Conservation (phyloP, 2,329 filamentous ascomycete genomes). For the Nothophaeocryptopus gaeumannii region DNA sequence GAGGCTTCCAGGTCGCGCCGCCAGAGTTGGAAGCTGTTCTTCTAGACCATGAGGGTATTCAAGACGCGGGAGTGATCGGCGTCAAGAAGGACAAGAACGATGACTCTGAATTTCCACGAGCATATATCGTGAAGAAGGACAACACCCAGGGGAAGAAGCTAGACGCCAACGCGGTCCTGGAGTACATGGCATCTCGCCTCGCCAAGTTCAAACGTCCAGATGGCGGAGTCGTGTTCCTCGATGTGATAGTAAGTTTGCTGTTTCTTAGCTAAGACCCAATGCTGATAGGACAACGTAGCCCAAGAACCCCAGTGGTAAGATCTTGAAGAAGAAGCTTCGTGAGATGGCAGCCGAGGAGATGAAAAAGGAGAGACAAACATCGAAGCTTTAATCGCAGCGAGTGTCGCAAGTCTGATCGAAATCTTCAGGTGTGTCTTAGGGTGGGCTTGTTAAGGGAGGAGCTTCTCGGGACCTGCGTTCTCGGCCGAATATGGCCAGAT, state of each 20-base stretch:
- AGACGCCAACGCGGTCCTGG: constrained; percentile 51
- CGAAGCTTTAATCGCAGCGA: constrained; percentile 56
- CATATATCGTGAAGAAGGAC: constrained; percentile 58
- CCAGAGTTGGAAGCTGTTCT: constrained; percentile 79
- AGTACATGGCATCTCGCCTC: constrained; percentile 60
- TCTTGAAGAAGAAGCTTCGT: constrained; percentile 48
- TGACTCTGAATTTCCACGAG: constrained; percentile 63
- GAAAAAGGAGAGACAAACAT: constrained; percentile 61
- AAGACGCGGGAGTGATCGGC: constrained; percentile 76
- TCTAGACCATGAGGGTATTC: constrained; percentile 68
- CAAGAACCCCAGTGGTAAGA: constrained; percentile 63
- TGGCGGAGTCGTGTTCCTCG: constrained; percentile 57
- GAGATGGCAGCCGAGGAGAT: constrained; percentile 71
- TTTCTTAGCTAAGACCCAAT: neutral
- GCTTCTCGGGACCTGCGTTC: too few species aligned
- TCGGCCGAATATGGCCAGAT: too few species aligned
- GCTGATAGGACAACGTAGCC: constrained; percentile 34
- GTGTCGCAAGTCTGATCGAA: too few species aligned
- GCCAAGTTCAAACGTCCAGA: constrained; percentile 61
- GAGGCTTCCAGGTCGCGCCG: constrained; percentile 79
- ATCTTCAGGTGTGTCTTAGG: too few species aligned
- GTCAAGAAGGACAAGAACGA: constrained; percentile 56
- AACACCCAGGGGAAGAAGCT: constrained; percentile 50
- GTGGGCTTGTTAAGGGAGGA: too few species aligned
- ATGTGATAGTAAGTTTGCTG: constrained; percentile 40